Evolutionary conservation across 176 grass and related monocot genomes (phyloP), one percentile per base, ranked within the genome.

Genomic region (Metroxylon sagu): DNA sequence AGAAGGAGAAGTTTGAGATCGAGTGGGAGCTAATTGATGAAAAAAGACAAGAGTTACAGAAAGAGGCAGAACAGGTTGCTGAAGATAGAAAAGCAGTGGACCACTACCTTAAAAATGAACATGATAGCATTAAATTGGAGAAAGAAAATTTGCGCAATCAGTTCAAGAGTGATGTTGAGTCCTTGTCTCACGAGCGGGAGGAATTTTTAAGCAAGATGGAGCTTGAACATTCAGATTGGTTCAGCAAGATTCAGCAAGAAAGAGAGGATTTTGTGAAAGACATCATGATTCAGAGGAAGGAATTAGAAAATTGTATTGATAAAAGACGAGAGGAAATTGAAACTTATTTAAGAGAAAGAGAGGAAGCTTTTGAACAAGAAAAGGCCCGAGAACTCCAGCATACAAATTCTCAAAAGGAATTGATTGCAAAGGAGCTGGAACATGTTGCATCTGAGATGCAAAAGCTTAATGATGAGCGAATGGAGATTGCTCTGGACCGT

Each of bases 11-110:
- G 35, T 98, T 98, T 76, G 93, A 98, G 59, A 78, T 79, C 74
- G 87, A 98, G 66, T 98, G 93, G 93, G 93, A 98, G 21, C 54
- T 83, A 25, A 77, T 92, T 64, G 93, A 98, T 54, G 93, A 92
- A 76, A 98, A 92, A 54, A 89, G 81, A 50, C 84, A 91, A 30
- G 81, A 85, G 51, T 65, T 98, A 52, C 57, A 68, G 56, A 91
- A 83, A 74, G 87, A 92, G 70, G 59, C 70, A 29, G 84, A 55
- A 27, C 74, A 54, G 68, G 77, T 92, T 67, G 82, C 79, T 53
- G 79, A 80, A 70, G 93, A 89, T 57, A 76, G 81, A 79, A 77
- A 66, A 76, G 49, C 67, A 59, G 73, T 85, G 64, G 29, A 56
- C 60, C 75, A 78, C 50, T 64, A 88, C 56, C 70, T 88, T 6